phyloP scores from a whole-genome alignment of 768 basidiomycete genomes.

The Amanita exitialis region DNA sequence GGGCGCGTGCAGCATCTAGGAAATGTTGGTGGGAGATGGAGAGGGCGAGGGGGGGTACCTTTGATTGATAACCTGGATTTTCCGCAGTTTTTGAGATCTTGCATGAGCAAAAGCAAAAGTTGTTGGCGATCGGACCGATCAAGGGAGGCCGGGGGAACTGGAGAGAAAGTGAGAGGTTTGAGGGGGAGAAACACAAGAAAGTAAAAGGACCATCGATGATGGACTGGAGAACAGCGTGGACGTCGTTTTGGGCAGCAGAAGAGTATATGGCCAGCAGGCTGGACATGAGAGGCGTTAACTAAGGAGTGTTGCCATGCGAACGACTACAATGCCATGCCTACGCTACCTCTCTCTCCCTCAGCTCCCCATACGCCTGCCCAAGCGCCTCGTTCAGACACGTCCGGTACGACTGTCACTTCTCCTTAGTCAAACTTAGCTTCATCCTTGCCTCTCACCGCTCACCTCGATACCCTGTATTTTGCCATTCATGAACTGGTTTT shows the following conservation, averaged over 20 bases:
- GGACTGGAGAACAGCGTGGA: slow-evolving; percentile 36
- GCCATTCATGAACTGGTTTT: slow-evolving; percentile 89
- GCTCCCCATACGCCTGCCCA: slow-evolving; percentile 61
- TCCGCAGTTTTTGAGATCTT: slow-evolving; percentile 38
- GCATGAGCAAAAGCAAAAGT: slow-evolving; percentile 48
- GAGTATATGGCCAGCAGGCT: slow-evolving; percentile 35
- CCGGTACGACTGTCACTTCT: slow-evolving; percentile 54
- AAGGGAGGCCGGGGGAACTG: slow-evolving; percentile 40
- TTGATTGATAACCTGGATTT: slow-evolving; percentile 18
- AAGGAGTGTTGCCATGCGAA: slow-evolving; percentile 2
- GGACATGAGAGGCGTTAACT: slow-evolving; percentile 26
- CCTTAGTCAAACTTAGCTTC: neutral
- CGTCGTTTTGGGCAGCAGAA: slow-evolving; percentile 31
- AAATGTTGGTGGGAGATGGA: neutral
- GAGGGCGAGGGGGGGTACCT: slow-evolving; percentile 12
- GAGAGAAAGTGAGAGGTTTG: neutral
- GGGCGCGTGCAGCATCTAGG: slow-evolving; percentile 56
- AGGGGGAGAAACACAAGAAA: slow-evolving; percentile 2
- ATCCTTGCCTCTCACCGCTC: slow-evolving; percentile 13
- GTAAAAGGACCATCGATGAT: slow-evolving; percentile 36
- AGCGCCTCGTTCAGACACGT: slow-evolving; percentile 60
- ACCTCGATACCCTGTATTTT: slow-evolving; percentile 76
- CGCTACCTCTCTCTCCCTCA: slow-evolving; percentile 14
- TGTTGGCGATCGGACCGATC: slow-evolving; percentile 36
- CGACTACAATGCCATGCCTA: neutral